Conservation (phyloP, 371 early-diverging fungal species). For the Lichtheimia hyalospora region DNA sequence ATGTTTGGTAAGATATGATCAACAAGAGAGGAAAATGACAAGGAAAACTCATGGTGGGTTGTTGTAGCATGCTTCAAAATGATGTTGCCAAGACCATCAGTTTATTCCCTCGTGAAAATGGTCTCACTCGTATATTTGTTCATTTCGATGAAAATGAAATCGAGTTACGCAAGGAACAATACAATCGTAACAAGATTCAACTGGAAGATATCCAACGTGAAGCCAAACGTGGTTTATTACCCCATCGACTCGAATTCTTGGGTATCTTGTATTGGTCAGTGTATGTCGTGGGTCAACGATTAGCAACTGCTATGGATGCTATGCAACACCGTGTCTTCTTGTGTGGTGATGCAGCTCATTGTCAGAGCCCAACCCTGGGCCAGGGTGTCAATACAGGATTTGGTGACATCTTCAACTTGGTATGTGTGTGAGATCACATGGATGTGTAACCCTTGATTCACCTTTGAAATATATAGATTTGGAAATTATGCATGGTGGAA, state of each 20-base stretch:
- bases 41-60: not conserved
- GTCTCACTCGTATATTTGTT: conserved; percentile 44
- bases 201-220: conserved; percentile 49
- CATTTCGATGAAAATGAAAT: conserved; percentile 41
- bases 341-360: conserved; percentile 48
- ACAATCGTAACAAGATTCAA: conserved; percentile 48
- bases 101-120: conserved; percentile 48
- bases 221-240: conserved; percentile 43
- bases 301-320: conserved; percentile 30
- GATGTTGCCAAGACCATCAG: conserved; percentile 36
- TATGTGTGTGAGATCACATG: not conserved
- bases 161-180: conserved; percentile 37
- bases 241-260: conserved; percentile 46
- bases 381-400: conserved; percentile 47
- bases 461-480: conserved; percentile 22
- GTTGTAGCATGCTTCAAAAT: conserved; percentile 34
- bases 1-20: conserved; percentile 41
- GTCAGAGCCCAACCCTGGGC: conserved; percentile 46
- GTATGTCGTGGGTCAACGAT: conserved; percentile 46
- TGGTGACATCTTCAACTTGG: conserved; percentile 29
- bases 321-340: conserved; percentile 34
- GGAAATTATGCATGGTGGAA: conserved; percentile 44
- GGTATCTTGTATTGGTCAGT: conserved; percentile 49
- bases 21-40: not conserved
- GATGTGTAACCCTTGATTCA: not conserved